A percentile compares a stretch with the other conserved stretches of the same genome.
Evolutionary conservation across 2,329 filamentous ascomycete species (phyloP).

Genomic region (Tolypocladium capitatum): DNA sequence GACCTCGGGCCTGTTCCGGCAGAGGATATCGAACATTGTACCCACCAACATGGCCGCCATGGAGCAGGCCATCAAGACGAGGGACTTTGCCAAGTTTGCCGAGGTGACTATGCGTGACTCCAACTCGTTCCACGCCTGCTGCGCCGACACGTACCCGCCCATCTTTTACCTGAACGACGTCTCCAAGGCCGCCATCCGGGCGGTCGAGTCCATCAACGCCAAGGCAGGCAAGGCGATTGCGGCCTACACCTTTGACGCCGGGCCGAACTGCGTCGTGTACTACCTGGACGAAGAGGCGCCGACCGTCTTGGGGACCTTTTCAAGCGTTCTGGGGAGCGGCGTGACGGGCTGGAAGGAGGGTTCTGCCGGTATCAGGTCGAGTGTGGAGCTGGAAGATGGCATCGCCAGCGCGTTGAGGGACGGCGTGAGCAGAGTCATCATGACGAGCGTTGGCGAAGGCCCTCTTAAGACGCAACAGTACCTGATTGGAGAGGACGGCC

Average conservation of each 20-base stretch:
- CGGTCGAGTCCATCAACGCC: constrained; percentile 80
- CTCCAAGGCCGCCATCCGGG: constrained; percentile 70
- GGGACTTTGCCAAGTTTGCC: constrained; percentile 78
- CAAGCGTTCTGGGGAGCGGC: constrained; percentile 42
- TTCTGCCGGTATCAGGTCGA: constrained; percentile 36
- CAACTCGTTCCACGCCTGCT: constrained; percentile 93
- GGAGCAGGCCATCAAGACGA: constrained; percentile 63
- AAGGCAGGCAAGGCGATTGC: constrained; percentile 67
- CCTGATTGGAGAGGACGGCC: constrained; percentile 56
- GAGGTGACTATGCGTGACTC: constrained; percentile 92
- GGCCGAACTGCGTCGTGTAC: constrained; percentile 94
- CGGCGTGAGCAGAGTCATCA: constrained; percentile 78
- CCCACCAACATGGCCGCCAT: constrained; percentile 73
- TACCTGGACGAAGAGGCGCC: constrained; percentile 70
- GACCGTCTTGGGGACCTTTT: constrained; percentile 65
- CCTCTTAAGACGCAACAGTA: constrained; percentile 69
- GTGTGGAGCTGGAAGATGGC: constrained; percentile 49
- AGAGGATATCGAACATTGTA: constrained; percentile 63
- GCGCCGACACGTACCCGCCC: constrained; percentile 87
- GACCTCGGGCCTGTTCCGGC: constrained; percentile 76
- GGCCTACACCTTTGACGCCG: constrained; percentile 95
- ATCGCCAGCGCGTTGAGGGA: constrained; percentile 55
- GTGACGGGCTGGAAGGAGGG: constrained; percentile 61
- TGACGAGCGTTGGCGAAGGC: constrained; percentile 84
- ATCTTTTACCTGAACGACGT: constrained; percentile 99